Evolutionary conservation across 2,329 filamentous ascomycete genomes (phyloP), one percentile per base, ranked within the genome.

Genomic region (Fusarium verrucosum): DNA sequence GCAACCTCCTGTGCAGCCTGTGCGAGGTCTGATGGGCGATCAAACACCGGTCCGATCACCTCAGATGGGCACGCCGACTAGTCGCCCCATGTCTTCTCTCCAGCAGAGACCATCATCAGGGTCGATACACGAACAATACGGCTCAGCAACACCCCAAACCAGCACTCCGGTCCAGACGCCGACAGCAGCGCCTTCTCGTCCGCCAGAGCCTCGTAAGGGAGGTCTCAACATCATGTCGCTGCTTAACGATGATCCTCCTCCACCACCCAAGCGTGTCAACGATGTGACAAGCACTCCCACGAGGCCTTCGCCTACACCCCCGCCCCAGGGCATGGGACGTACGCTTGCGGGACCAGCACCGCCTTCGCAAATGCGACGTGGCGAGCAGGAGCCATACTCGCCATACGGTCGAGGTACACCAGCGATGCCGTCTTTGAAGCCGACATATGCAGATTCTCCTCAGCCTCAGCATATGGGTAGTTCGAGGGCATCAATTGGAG

Each of bases 201-300:
- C 80, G 35, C 72, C 82, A 4, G 83, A 85, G 65, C 76, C 77
- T 42, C 80, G 83, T n/a, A 89, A 88, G 76, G 87, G 82, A 25
- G 87, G 82, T 9, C 88, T 86, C 14, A 89, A 79, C 62, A 81
- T 89, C 60, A 87, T 88, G 82, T 85, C 85, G 1, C 74, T 89
- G 59, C 78, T 89, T 4, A 88, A 88, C 65, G 85, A 88, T 61
- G 87, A 88, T 50, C 80, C 82, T 9, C 77, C 77, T 5, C 76
- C 80, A 7, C 77, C 81, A 8, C 80, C 80, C n/a, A 86, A 86
- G 73, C 79, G 84, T 28, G 76, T 86, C 26, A 76, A 62, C 36
- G 84, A 86, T 50, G 78, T 86, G 10, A 77, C 79, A 11, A 70
- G 71, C 47, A 70, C 70, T 16, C 72, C 76, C 11, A 62, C 76